Conservation (phyloP, 352 stramenopile genomes). For the Thalassiosira livingstoniorum region DNA sequence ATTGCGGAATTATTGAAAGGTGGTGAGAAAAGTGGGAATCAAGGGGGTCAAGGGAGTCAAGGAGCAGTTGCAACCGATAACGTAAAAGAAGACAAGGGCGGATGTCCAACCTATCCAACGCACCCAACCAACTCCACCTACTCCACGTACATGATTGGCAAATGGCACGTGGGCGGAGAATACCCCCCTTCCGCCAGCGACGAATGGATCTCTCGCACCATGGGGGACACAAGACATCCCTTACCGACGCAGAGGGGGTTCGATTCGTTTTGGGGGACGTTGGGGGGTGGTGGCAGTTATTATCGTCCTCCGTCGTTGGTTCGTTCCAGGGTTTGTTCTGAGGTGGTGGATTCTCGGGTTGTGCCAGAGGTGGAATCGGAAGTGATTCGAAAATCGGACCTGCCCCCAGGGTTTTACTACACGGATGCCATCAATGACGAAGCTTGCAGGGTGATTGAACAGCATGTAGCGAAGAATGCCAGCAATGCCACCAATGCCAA, state of each 20-base stretch:
- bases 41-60: not conserved
- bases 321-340: constrained; percentile 21
- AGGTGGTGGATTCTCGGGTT: too few species aligned
- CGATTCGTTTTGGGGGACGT: constrained; percentile 58
- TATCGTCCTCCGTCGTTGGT: constrained; percentile 62
- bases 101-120: too few species aligned
- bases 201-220: constrained; percentile 55
- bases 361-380: constrained; percentile 48
- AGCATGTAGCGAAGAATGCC: constrained; percentile 9
- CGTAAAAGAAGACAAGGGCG: constrained; percentile 3
- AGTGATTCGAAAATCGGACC: too few species aligned
- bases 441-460: constrained; percentile 59
- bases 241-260: constrained; percentile 58
- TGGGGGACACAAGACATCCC: constrained; percentile 56
- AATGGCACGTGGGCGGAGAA: constrained; percentile 65
- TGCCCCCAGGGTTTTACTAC: constrained; percentile 65
- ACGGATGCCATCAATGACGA: constrained; percentile 70
- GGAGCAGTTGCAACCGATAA: not conserved
- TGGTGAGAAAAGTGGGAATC: not conserved
- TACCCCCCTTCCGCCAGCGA: constrained; percentile 57
- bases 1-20: constrained; percentile 60
- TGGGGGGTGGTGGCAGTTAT: constrained; percentile 64
- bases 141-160: constrained; percentile 65
- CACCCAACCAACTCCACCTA: too few species aligned
- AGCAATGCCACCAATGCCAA: too few species aligned